Percentiles rank a stretch among this genome's conserved stretches.
Conservation (phyloP, 495 filamentous ascomycete species). For the Penicilliopsis zonata region DNA sequence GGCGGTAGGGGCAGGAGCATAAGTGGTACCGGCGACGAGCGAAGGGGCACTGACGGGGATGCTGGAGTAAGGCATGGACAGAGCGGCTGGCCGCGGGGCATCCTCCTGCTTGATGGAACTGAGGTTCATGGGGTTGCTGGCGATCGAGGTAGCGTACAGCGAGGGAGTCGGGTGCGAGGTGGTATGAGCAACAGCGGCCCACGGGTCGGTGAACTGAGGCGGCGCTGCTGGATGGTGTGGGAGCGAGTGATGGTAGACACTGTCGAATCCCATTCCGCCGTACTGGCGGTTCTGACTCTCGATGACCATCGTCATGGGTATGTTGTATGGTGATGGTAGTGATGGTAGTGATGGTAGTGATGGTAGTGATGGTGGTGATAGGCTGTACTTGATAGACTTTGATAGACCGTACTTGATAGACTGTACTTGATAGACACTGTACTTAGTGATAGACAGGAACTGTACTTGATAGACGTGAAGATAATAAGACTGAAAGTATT, state of each 20-base stretch:
- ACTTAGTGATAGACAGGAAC: background rate
- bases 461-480: too few species aligned
- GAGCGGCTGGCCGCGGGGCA: conserved; percentile 43
- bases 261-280: conserved; percentile 73
- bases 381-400: too few species aligned
- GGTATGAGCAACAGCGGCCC: conserved; percentile 51
- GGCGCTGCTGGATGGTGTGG: conserved; percentile 53
- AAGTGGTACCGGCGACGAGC: conserved; percentile 55
- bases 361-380: background rate
- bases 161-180: conserved; percentile 44
- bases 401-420: too few species aligned
- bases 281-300: conserved; percentile 75
- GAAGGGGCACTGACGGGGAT: conserved; percentile 62
- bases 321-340: too few species aligned
- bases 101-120: conserved; percentile 45
- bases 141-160: conserved; percentile 45
- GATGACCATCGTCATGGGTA: conserved; percentile 81
- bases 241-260: conserved; percentile 56
- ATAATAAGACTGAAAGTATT: background rate
- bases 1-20: conserved; percentile 51
- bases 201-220: conserved; percentile 91
- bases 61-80: conserved; percentile 63
- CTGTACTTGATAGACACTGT: too few species aligned
- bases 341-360: conserved; percentile 5
- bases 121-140: conserved; percentile 41